Evolutionary conservation across 225 moss, liverwort and hornwort species (phyloP).

Genomic region (Pseudisothecium myosuroides): DNA sequence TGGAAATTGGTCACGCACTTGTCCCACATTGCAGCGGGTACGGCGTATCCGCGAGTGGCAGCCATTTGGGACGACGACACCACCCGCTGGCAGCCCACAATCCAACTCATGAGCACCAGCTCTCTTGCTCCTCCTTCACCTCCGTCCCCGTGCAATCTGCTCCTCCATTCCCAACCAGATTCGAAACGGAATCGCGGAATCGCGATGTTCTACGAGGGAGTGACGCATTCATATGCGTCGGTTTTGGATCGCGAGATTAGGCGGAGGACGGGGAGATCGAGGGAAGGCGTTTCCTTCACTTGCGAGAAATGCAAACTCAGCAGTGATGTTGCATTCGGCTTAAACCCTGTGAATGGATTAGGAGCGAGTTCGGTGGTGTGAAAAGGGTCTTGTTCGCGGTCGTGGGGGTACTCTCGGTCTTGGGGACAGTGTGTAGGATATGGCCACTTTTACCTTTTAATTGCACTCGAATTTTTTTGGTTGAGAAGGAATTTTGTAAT

Average conservation of each 20-base stretch:
- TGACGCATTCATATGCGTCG: neutral
- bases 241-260: neutral
- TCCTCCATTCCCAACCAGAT: neutral
- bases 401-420: neutral
- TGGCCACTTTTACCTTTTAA: neutral
- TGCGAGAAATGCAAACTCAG: neutral
- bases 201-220: neutral
- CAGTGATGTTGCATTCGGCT: neutral
- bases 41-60: neutral
- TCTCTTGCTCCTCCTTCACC: neutral
- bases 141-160: neutral
- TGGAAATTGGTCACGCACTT: conserved; percentile 2
- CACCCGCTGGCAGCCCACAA: neutral
- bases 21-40: conserved; percentile 3
- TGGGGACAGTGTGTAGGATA: neutral
- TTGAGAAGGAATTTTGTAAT: neutral
- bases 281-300: neutral
- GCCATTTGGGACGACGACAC: neutral
- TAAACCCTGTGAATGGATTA: neutral
- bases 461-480: too few species aligned
- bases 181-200: neutral
- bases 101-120: conserved; percentile 27
- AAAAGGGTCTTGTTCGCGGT: neutral
- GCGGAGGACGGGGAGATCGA: neutral
- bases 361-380: neutral